Evolutionary conservation across 2,329 filamentous ascomycete species (phyloP).

Genomic region (Rosellinia necatrix): DNA sequence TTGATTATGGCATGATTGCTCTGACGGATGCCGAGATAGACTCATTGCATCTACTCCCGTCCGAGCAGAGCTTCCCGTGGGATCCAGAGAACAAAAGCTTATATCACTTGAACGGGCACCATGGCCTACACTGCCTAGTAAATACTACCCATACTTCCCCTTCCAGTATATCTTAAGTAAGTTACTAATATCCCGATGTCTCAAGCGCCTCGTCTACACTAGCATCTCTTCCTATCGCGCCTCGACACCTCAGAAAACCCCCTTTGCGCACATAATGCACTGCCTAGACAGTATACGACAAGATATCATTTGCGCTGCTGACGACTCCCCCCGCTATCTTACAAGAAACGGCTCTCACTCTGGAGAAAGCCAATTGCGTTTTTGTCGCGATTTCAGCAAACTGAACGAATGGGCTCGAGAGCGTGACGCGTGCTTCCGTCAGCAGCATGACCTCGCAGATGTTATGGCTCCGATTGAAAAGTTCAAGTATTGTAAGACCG

Average conservation of each 20-base stretch:
- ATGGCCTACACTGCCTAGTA: not conserved
- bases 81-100: not conserved
- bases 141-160: not conserved
- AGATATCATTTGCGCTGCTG: not conserved
- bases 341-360: slow-evolving; percentile 6
- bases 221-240: not conserved
- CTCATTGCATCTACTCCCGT: too few species aligned
- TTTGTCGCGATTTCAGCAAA: slow-evolving; percentile 9
- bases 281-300: not conserved
- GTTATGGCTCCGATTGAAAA: too few species aligned
- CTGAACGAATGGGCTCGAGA: slow-evolving; percentile 7
- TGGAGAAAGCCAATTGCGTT: slow-evolving; percentile 4
- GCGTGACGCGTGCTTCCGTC: slow-evolving; percentile 14
- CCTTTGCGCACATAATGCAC: not conserved
- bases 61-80: too few species aligned
- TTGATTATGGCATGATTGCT: too few species aligned
- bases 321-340: slow-evolving; percentile 12
- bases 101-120: not conserved
- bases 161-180: not conserved
- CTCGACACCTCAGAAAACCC: not conserved
- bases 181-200: not conserved
- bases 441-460: too few species aligned
- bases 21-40: too few species aligned
- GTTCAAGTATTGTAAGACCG: too few species aligned
- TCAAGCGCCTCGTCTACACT: not conserved